These are phyloP conservation scores for Gnomoniopsis sp. DNA, from an alignment of 2,329 filamentous ascomycete genomes.

Conservation along the genomic window DNA sequence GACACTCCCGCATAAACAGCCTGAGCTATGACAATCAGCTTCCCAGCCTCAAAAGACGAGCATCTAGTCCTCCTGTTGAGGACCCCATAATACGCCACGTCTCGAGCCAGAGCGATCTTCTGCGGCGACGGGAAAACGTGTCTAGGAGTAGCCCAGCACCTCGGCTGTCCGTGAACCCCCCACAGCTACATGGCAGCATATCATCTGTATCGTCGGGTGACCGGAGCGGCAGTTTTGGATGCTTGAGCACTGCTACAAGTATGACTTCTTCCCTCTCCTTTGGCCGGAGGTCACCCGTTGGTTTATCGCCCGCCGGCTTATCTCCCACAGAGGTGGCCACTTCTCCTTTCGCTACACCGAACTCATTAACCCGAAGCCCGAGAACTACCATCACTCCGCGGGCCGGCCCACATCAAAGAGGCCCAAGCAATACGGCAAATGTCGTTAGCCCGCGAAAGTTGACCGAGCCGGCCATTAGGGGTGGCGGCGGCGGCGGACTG, in stretches of 20 bases:
- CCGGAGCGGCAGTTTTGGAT: constrained; percentile 46
- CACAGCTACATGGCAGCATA: constrained; percentile 36
- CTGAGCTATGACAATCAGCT: constrained; percentile 33
- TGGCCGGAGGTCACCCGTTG: constrained; percentile 44
- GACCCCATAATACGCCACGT: constrained; percentile 39
- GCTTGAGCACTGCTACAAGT: constrained; percentile 39
- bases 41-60: constrained; percentile 51
- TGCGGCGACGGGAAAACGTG: constrained; percentile 45
- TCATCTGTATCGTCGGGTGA: constrained; percentile 42
- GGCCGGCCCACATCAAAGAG: constrained; percentile 41
- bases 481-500: constrained; percentile 30
- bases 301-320: constrained; percentile 44
- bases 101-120: constrained; percentile 38
- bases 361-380: constrained; percentile 48
- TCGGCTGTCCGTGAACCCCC: constrained; percentile 42
- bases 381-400: constrained; percentile 40
- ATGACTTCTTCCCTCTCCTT: constrained; percentile 41
- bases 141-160: constrained; percentile 52
- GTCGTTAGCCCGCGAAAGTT: constrained; percentile 50
- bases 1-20: constrained; percentile 20
- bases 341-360: constrained; percentile 47
- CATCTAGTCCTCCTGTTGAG: constrained; percentile 51
- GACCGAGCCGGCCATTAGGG: constrained; percentile 44
- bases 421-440: constrained; percentile 38
- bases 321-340: constrained; percentile 43